Percentiles rank a stretch among this genome's conserved stretches.
These are phyloP conservation scores for Pythium graminicola DNA, from an alignment of 352 stramenopile genomes.

Conservation along the genomic window DNA sequence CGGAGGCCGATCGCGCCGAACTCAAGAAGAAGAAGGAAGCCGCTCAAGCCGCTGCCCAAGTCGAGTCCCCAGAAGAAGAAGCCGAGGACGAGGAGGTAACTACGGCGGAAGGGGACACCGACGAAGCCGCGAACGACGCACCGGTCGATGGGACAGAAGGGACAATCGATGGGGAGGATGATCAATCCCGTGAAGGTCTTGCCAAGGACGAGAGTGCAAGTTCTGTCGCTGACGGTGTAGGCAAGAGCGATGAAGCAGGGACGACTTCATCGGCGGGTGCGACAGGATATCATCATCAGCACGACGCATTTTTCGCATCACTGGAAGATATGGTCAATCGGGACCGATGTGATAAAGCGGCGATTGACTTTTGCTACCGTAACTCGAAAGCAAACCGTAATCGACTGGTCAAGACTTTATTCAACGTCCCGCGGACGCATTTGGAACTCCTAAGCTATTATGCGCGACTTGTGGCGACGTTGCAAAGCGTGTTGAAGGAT, in stretches of 20 bases:
- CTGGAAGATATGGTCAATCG: slow-evolving; percentile 93
- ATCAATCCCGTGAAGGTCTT: slow-evolving; percentile 25
- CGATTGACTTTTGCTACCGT: slow-evolving; percentile 94
- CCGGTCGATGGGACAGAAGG: slow-evolving; percentile 12
- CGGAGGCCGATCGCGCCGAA: slow-evolving; percentile 79
- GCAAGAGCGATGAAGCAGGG: neutral
- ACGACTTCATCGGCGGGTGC: slow-evolving; percentile 3
- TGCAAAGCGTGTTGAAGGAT: slow-evolving; percentile 90
- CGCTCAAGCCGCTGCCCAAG: slow-evolving; percentile 23
- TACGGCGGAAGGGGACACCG: slow-evolving; percentile 32
- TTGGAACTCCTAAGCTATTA: slow-evolving; percentile 96
- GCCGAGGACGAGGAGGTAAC: slow-evolving; percentile 25
- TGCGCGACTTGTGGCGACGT: slow-evolving; percentile 88
- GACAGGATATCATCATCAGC: slow-evolving; percentile 87
- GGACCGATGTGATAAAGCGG: slow-evolving; percentile 94
- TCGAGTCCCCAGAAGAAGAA: slow-evolving; percentile 30
- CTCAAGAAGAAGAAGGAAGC: slow-evolving; percentile 81
- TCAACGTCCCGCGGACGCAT: slow-evolving; percentile 88
- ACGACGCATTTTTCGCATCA: slow-evolving; percentile 88
- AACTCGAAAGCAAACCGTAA: slow-evolving; percentile 92
- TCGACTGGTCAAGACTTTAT: slow-evolving; percentile 91
- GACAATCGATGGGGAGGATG: slow-evolving; percentile 25
- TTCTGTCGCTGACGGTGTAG: neutral
- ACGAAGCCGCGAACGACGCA: slow-evolving; percentile 22
- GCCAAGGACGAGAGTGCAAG: slow-evolving; percentile 19